phyloP scores from a whole-genome alignment of 805 yeast species.

The Barnettozyma botsteinii region DNA sequence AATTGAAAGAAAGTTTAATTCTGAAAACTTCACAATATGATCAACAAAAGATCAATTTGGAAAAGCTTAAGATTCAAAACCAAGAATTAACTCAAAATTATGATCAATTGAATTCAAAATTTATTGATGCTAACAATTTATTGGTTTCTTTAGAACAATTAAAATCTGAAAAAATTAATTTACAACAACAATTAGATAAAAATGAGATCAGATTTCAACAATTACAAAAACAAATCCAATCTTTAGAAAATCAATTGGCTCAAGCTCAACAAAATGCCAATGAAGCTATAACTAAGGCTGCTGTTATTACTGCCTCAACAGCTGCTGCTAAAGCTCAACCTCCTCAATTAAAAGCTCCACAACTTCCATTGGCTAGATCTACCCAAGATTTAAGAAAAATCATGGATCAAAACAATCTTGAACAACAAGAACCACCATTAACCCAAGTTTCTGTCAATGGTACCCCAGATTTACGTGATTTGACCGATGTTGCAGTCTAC shows the following conservation, averaged over 20 bases:
- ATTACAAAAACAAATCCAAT: constrained; percentile 3
- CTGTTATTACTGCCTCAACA: background rate
- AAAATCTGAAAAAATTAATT: background rate
- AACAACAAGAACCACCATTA: constrained; percentile 1
- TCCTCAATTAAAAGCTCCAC: constrained; percentile 1
- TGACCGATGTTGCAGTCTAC: constrained; percentile 21
- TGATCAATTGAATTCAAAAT: constrained; percentile 2
- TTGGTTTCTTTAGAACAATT: constrained; percentile 3
- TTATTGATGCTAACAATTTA: background rate
- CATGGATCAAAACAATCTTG: background rate
- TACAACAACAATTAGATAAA: constrained; percentile 8
- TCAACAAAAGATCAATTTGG: constrained; percentile 1
- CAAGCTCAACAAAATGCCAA: background rate
- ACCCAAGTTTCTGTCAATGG: constrained; percentile 15
- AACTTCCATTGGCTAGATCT: constrained; percentile 1
- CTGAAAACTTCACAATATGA: constrained; percentile 1
- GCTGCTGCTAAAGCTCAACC: background rate
- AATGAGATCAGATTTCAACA: constrained; percentile 7
- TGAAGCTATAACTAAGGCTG: background rate
- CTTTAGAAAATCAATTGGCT: constrained; percentile 2
- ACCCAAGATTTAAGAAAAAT: constrained; percentile 8
- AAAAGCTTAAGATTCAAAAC: constrained; percentile 4
- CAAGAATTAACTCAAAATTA: constrained; percentile 5
- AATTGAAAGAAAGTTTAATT: constrained; percentile 1
- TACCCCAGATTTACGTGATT: constrained; percentile 27